Base-by-base conservation (phyloP, 2,329 filamentous ascomycete genomes). In the Pseudopithomyces maydicus region DNA sequence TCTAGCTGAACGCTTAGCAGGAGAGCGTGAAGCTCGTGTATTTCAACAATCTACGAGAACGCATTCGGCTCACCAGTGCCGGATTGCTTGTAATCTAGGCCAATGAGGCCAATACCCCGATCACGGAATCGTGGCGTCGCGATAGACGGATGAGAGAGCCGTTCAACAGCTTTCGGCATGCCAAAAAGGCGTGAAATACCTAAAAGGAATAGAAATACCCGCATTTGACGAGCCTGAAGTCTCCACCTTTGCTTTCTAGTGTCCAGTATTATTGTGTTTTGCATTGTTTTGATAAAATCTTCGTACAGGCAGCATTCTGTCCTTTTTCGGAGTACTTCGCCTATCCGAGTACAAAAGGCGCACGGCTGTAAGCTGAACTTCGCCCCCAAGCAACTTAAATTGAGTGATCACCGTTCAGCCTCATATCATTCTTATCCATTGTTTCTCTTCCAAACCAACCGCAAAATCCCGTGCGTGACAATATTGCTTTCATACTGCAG, bases 31-130 rank as follows among this genome's bases (percentile, higher is more conserved):
- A 62, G 74, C 70, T 75, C 72, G 72, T 73, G 70, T 69, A 72
- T 74, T 74, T 73, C 71, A 74, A 74, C 74, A 75, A 75, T 74
- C 65, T 73, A 72, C 72, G 70, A 73, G 66, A 65, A 62, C 54
- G 50, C 53, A 56, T 48, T 17, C 38, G 33, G n/a, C 33, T 33
- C 17, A 17, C 12, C 23, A 26, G 17, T 36, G 45, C 38, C 29
- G 45, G 29, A 20, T 55, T 49, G 45, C 52, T 35, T 55, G 38
- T 45, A 50, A 35, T 44, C 33, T 44, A 51, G 48, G 48, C 17
- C 48, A 26, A 46, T 22, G 32, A 8, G 41, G 26, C 50, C 33
- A 32, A 42, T 36, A 33, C 42, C 33, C 47, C 22, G 44, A 33
- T 14, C n/a, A 8, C 38, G 35, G 53, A 38, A n/a, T 20, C 19